These are phyloP conservation scores for Capronia americana DNA, from an alignment of 2,329 filamentous ascomycete genomes.

Conservation along the genomic window DNA sequence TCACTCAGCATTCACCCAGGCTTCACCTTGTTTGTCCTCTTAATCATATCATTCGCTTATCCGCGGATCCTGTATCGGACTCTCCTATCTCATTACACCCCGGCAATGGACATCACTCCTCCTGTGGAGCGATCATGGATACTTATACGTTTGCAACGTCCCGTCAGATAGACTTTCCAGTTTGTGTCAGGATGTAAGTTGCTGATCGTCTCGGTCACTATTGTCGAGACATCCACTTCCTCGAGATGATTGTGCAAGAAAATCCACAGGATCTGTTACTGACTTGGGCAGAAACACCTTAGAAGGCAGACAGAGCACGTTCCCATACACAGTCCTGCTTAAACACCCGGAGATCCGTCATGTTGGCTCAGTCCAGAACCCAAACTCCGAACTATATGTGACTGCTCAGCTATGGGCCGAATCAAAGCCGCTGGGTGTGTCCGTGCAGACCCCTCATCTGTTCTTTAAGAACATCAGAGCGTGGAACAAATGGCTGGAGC, in stretches of 20 bases:
- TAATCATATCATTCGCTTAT: neutral
- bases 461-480: constrained; percentile 74
- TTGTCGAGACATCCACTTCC: neutral
- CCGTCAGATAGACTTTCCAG: constrained; percentile 76
- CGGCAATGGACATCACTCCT: neutral
- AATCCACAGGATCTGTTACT: constrained; percentile 6
- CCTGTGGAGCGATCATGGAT: constrained; percentile 69
- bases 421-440: constrained; percentile 91
- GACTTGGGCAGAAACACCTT: constrained; percentile 64
- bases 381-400: constrained; percentile 83
- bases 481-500: constrained; percentile 95
- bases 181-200: constrained; percentile 68
- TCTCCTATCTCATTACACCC: neutral
- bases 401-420: constrained; percentile 94
- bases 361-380: constrained; percentile 82
- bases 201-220: neutral
- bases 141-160: constrained; percentile 95
- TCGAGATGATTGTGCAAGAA: neutral
- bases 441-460: constrained; percentile 91
- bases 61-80: neutral
- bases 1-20: neutral
- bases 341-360: constrained; percentile 81
- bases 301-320: constrained; percentile 77
- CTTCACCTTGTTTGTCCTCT: neutral
- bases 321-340: constrained; percentile 78